These are phyloP conservation scores for Rubia yunnanensis DNA, from an alignment of 257 asterid genomes.

Conservation along the genomic window DNA sequence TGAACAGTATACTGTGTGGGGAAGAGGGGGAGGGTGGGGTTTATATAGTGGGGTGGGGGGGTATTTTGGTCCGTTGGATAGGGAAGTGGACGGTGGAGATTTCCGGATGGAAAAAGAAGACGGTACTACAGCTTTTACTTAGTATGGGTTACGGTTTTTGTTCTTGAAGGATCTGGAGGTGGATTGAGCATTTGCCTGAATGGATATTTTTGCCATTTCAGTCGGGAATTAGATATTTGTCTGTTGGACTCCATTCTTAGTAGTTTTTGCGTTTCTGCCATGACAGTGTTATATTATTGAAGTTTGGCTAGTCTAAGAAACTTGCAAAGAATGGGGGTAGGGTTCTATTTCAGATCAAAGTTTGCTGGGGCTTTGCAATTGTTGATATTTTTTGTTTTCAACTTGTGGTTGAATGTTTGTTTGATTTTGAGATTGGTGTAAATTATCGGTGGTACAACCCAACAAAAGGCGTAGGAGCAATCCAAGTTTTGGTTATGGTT, in stretches of 20 bases:
- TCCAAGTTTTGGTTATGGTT: no score
- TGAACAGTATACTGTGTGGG: conserved; percentile 14
- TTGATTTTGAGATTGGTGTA: no score
- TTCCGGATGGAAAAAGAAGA: conserved; percentile 1
- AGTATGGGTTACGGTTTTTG: conserved; percentile 10
- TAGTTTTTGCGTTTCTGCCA: neutral
- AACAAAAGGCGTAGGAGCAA: no score
- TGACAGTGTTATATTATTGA: neutral
- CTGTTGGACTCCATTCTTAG: neutral
- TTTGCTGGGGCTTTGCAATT: neutral
- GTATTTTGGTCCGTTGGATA: conserved; percentile 19
- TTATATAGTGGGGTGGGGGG: conserved; percentile 13
- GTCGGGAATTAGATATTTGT: neutral
- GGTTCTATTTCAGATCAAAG: neutral
- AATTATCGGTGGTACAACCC: no score
- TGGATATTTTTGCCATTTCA: conserved; percentile 7
- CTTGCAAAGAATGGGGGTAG: neutral
- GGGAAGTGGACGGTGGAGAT: conserved; percentile 15
- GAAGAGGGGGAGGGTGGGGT: conserved; percentile 3
- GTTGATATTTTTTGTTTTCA: neutral
- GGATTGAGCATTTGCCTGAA: conserved; percentile 6
- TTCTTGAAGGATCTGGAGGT: neutral
- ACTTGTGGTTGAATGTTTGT: neutral
- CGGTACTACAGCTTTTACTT: neutral
- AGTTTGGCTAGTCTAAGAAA: neutral